Evolutionary conservation across 2,329 filamentous ascomycete genomes (phyloP), one percentile per base, ranked within the genome.

Genomic region (Aspergillus fumigatus): DNA sequence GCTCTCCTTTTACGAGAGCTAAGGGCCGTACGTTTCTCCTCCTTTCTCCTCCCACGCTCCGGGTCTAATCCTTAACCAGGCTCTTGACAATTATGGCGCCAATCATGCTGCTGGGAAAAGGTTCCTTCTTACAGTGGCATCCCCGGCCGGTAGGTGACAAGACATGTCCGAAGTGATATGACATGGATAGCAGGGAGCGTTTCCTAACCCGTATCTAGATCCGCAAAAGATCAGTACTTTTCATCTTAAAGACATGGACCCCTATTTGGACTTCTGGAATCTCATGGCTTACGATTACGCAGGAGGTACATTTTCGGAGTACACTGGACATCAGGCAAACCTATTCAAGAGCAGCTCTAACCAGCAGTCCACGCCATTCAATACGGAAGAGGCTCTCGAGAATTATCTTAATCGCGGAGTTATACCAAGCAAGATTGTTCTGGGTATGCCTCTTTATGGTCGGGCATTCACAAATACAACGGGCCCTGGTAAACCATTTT

Each of bases 391-490:
- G 1, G 92, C 92, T 0, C 76, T 97, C 4, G 77, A 85, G 9
- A 81, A 85, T 65, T 97, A 97, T 75, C 77, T 82, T 21, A 69
- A 75, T 1, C 80, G 81, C 3, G 86, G 87, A 7, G 85, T 96
- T 0, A 68, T 80, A 0, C 71, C 85, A 0, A 70, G 79, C 60
- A 96, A 96, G 75, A 84, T 97, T 52, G 88, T 96, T 2, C 73
- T 97, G 14, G 92, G 93, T 3, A 93, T 96, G 88, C 92, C 93
- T 2, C 78, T 97, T 9, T 97, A 97, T 70, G 93, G 92, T 0
- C 88, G 92, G 35, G 86, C 90, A 0, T 97, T 97, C 71, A 81
- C 86, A 65, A 83, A 85, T 60, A 97, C 92, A 0, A 81, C 87
- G 25, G 92, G 92, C 0, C 82, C 85, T 0, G 93, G 93, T 1